Conservation (phyloP, 2,329 filamentous ascomycete genomes). For the Lecanoromycetidae sp. region DNA sequence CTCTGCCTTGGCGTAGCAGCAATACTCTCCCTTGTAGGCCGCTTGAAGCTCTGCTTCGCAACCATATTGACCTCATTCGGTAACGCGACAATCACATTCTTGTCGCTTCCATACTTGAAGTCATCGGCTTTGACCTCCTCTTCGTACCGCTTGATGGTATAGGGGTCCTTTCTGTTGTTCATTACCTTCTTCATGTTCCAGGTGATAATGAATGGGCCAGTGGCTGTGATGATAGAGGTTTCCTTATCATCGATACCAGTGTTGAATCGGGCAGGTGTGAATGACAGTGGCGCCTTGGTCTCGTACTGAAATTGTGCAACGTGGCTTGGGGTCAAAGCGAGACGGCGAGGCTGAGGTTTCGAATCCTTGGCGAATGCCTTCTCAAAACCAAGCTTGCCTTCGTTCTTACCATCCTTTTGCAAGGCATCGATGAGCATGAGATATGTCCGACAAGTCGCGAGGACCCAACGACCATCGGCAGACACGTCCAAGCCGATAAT, state of each 20-base stretch:
- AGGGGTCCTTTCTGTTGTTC: constrained; percentile 68
- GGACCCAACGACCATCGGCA: constrained; percentile 88
- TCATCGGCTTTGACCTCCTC: constrained; percentile 97
- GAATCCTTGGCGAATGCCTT: constrained; percentile 81
- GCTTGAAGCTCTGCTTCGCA: constrained; percentile 68
- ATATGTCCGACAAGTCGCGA: constrained; percentile 89
- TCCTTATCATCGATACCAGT: constrained; percentile 68
- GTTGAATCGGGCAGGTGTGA: constrained; percentile 91
- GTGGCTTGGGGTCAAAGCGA: constrained; percentile 79
- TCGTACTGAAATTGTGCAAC: constrained; percentile 97
- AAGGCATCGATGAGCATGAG: constrained; percentile 83
- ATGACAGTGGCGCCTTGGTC: constrained; percentile 72
- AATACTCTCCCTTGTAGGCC: constrained; percentile 87
- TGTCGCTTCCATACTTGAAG: constrained; percentile 93
- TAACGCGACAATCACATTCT: constrained; percentile 93
- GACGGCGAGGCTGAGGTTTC: constrained; percentile 84
- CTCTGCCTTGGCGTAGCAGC: constrained; percentile 50
- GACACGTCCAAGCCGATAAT: constrained; percentile 93
- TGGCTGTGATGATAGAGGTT: constrained; percentile 92
- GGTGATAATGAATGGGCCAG: constrained; percentile 90
- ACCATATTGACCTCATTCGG: constrained; percentile 99
- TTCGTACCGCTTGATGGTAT: constrained; percentile 90
- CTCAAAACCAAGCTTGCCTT: constrained; percentile 96
- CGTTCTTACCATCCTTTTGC: constrained; percentile 88
- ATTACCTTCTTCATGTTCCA: constrained; percentile 92